These are phyloP conservation scores for Rhodofomes roseus DNA, from an alignment of 1,284 basidiomycete species.

Conservation along the genomic window DNA sequence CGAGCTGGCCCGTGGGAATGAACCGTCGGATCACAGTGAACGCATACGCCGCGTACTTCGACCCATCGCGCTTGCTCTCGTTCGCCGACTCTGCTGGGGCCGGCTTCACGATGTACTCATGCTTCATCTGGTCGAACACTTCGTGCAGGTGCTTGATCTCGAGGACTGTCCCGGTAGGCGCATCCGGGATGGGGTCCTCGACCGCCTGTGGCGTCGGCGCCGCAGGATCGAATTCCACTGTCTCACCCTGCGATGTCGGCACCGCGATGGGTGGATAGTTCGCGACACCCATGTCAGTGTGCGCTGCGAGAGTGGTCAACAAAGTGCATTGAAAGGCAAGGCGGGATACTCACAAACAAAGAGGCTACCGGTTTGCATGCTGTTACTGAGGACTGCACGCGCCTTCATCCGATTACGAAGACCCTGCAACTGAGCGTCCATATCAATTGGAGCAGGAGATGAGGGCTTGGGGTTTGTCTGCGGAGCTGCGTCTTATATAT, in stretches of 20 bases:
- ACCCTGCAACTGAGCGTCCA: neutral
- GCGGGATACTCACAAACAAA: neutral
- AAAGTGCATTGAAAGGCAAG: too few relatives aligned
- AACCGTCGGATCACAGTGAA: slow-evolving; percentile 28
- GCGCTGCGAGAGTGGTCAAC: neutral
- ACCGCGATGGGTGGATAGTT: slow-evolving; percentile 14
- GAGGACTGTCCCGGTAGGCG: slow-evolving; percentile 22
- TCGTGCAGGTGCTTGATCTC: slow-evolving; percentile 27
- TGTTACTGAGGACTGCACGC: neutral
- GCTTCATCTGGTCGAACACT: slow-evolving; percentile 23
- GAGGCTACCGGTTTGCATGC: neutral
- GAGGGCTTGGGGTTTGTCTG: neutral
- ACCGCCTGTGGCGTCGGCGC: neutral
- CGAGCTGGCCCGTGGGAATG: slow-evolving; percentile 20
- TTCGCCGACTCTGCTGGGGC: slow-evolving; percentile 16
- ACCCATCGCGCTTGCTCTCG: slow-evolving; percentile 15
- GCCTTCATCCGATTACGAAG: neutral
- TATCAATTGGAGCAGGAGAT: neutral
- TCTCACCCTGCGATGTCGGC: slow-evolving; percentile 17
- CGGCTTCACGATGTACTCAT: slow-evolving; percentile 23
- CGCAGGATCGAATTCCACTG: slow-evolving; percentile 15
- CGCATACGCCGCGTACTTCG: slow-evolving; percentile 27
- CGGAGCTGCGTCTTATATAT: neutral
- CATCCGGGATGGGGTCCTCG: slow-evolving; percentile 22
- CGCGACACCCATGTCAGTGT: neutral